phyloP scores from a whole-genome alignment of 805 yeast genomes.

The Candida wancherniae region DNA sequence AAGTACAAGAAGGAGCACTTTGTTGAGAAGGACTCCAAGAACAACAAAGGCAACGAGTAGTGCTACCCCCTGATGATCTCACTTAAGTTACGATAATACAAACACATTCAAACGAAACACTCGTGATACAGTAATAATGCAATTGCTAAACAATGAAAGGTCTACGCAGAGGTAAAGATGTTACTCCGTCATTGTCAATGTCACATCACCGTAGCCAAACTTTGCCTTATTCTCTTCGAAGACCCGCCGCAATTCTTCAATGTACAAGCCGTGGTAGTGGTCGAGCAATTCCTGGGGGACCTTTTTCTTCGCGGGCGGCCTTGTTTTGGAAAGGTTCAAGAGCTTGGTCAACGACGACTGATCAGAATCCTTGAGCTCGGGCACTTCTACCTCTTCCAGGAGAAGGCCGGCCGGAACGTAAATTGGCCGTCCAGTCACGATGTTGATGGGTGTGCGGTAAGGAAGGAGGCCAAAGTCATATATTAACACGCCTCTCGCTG shows the following conservation, averaged over 20 bases:
- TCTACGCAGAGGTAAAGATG: no score
- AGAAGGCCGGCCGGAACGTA: slow-evolving; percentile 44
- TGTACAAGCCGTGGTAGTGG: slow-evolving; percentile 67
- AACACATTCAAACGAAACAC: no score
- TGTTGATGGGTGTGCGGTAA: slow-evolving; percentile 69
- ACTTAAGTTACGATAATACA: no score
- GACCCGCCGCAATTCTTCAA: slow-evolving; percentile 55
- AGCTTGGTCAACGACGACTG: slow-evolving; percentile 27
- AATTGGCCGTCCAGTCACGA: slow-evolving; percentile 71
- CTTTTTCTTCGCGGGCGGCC: slow-evolving; percentile 19
- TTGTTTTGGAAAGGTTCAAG: slow-evolving; percentile 19
- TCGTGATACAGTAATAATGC: no score
- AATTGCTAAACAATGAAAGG: no score
- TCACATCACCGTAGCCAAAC: slow-evolving; percentile 49
- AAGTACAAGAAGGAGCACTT: slow-evolving; percentile 13
- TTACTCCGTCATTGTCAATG: slow-evolving; percentile 42
- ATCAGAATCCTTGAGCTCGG: slow-evolving; percentile 18
- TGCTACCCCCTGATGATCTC: no score
- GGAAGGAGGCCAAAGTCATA: slow-evolving; percentile 91
- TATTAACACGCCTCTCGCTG: slow-evolving; percentile 88
- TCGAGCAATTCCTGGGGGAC: slow-evolving; percentile 47
- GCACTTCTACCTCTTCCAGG: slow-evolving; percentile 26
- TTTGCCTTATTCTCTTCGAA: slow-evolving; percentile 62
- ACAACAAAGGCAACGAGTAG: slow-evolving; percentile 12
- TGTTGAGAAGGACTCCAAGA: slow-evolving; percentile 5